Base-by-base conservation (phyloP, 306 rosid genomes). In the Castanea crenata region DNA sequence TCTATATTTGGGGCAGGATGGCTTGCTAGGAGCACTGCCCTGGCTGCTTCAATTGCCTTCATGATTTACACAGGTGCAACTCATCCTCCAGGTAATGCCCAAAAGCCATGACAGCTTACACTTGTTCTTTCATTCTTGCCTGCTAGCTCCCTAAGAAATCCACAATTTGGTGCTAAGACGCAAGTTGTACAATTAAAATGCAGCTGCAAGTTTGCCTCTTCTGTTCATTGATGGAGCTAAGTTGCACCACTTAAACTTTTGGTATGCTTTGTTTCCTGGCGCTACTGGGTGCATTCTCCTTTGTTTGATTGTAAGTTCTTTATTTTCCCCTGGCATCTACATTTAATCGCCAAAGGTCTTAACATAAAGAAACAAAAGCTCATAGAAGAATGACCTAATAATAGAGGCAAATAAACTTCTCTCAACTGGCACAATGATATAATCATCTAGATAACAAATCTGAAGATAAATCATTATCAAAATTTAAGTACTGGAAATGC, bases 141-240 rank as follows among this genome's bases (percentile, higher is more conserved):
- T 0, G 54, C 52, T 68, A 3, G 9, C 52, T 35, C 38, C 27
- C 72, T 35, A 19, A 67, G 72, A 67, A 10, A 67, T 19, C 72
- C 52, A 67, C 70, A 20, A 55, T 21, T 62, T 32, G 21, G 29
- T 20, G 3, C 51, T 55, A 18, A 3, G 23, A 35, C 51, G 67
- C 34, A 52, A 62, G 49, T 58, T 67, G 6, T 16, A 35, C 27
- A 19, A 38, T 31, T 65, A 72, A 71, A 52, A 5, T 78, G 87
- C 81, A 95, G 98, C 99, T 73, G 99, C 97, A 13, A 88, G 96
- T 81, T 82, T 95, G 86, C 97, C 99, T 4, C 55, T 95, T 76
- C 78, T 95, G 81, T 95, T 95, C 94, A 95, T 95, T 16, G 98
- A 95, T 77, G 98, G 89, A 82, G 90, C 87, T 2, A 95, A 93